Evolutionary conservation across 2,329 filamentous ascomycete genomes (phyloP).

Genomic region (Chaetomiaceae sp.): DNA sequence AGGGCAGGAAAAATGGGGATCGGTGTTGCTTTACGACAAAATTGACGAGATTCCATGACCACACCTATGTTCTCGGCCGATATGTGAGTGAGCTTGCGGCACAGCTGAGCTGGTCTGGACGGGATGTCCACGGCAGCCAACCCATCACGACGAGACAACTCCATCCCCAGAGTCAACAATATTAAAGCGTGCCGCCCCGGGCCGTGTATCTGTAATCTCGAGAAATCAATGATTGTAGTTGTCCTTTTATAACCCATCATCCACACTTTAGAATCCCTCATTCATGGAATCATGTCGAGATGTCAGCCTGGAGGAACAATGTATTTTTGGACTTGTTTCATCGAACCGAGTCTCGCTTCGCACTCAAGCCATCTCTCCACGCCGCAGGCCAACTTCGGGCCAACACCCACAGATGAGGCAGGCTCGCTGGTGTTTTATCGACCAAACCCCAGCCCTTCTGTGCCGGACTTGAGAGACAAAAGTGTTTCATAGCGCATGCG

Average conservation of each 20-base stretch:
- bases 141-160: too few species aligned
- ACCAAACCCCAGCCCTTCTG: background rate
- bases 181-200: too few species aligned
- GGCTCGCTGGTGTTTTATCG: background rate
- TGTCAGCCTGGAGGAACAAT: background rate
- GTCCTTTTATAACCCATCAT: background rate
- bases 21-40: constrained; percentile 52
- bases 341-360: too few species aligned
- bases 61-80: background rate
- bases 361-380: too few species aligned
- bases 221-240: too few species aligned
- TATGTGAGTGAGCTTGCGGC: background rate
- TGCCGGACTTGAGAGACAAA: background rate
- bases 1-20: constrained; percentile 38
- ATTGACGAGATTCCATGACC: constrained; percentile 51
- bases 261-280: too few species aligned
- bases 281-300: background rate
- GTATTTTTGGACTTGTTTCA: constrained; percentile 16
- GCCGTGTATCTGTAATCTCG: too few species aligned
- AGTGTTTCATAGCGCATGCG: constrained; percentile 9
- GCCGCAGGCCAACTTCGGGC: constrained; percentile 8
- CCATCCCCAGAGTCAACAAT: too few species aligned
- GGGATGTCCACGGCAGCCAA: too few species aligned
- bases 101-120: background rate
- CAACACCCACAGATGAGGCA: background rate